phyloP scores from a whole-genome alignment of 306 rosid genomes.

The Ormosia semicastrata region DNA sequence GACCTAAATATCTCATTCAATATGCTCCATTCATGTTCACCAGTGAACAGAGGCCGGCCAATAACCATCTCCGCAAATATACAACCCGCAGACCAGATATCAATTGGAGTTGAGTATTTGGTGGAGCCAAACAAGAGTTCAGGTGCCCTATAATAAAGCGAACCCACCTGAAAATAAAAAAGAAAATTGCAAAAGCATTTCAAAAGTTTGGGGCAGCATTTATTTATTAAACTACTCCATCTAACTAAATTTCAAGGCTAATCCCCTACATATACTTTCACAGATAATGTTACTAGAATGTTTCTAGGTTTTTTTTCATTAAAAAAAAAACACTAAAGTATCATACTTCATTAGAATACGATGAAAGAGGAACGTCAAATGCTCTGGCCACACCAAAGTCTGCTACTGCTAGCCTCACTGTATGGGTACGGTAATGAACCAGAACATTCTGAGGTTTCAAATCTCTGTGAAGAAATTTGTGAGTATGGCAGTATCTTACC shows the following conservation, averaged over 20 bases:
- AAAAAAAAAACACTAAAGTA: not conserved
- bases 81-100: constrained; percentile 27
- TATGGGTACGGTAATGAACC: not conserved
- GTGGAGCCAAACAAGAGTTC: constrained; percentile 26
- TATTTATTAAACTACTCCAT: too few species aligned
- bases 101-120: not conserved
- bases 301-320: not conserved
- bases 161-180: constrained; percentile 6
- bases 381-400: not conserved
- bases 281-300: not conserved
- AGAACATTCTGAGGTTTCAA: constrained; percentile 12
- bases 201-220: not conserved
- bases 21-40: not conserved
- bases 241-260: not conserved
- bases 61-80: constrained; percentile 22
- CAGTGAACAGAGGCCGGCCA: not conserved
- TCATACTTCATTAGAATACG: not conserved
- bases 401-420: not conserved
- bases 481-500: not conserved
- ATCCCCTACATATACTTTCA: too few species aligned
- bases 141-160: constrained; percentile 4
- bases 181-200: not conserved
- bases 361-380: not conserved
- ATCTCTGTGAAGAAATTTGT: constrained; percentile 14
- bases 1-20: not conserved